Evolutionary conservation across 768 basidiomycete species (phyloP).

Genomic region (Hortiboletus flavorubellus): DNA sequence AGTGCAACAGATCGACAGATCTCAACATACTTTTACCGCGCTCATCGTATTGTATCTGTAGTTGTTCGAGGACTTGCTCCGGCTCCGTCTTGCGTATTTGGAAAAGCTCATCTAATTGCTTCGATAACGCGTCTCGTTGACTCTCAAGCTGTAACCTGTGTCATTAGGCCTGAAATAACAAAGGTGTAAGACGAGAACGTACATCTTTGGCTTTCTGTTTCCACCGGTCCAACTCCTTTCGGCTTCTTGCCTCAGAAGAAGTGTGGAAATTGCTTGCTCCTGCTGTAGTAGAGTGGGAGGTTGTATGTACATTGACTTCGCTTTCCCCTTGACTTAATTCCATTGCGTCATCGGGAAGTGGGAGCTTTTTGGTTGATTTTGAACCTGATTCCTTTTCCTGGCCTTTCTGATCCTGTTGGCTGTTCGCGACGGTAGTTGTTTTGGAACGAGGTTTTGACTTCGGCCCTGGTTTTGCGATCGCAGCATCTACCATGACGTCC

Average conservation of each 20-base stretch:
- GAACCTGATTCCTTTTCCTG: constrained; percentile 8
- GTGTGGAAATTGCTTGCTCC: constrained; percentile 12
- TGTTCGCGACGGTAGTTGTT: background rate
- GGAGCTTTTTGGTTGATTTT: constrained; percentile 9
- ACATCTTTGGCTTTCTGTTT: constrained; percentile 31
- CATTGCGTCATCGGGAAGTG: constrained; percentile 9
- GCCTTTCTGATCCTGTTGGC: constrained; percentile 5
- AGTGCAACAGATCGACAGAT: background rate
- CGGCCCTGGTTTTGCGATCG: constrained; percentile 2
- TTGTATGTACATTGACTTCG: background rate
- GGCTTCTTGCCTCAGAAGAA: constrained; percentile 13
- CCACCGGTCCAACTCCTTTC: constrained; percentile 30
- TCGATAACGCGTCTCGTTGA: constrained; percentile 46
- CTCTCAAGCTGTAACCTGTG: constrained; percentile 27
- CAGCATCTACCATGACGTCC: background rate
- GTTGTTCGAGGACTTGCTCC: constrained; percentile 50
- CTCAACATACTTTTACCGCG: constrained; percentile 46
- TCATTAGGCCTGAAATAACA: background rate
- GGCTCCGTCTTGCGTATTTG: constrained; percentile 62
- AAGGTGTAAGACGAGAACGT: background rate
- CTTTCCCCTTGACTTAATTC: constrained; percentile 11
- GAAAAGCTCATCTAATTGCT: constrained; percentile 58
- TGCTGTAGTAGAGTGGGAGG: background rate
- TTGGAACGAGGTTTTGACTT: constrained; percentile 22
- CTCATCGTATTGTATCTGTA: constrained; percentile 49